phyloP scores from a whole-genome alignment of 208 protist species.

The Trypanosoma caninum region DNA sequence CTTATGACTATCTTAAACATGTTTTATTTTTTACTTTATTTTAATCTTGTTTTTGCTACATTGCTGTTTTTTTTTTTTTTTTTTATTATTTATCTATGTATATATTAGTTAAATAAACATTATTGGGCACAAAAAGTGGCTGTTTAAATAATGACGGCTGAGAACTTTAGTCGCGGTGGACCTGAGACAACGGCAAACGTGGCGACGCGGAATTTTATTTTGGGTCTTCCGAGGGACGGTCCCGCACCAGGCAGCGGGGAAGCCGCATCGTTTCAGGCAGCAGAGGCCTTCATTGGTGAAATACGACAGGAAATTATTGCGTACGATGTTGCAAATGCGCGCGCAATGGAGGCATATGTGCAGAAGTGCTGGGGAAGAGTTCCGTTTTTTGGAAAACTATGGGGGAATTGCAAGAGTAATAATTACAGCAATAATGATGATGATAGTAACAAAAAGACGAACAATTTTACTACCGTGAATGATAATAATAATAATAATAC shows the following conservation, averaged over 20 bases:
- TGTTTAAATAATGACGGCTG: not conserved
- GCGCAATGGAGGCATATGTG: conserved; percentile 70
- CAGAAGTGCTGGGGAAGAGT: conserved; percentile 50
- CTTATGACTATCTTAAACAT: not conserved
- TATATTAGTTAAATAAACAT: not conserved
- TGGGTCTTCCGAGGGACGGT: conserved; percentile 64
- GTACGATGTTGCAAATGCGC: conserved; percentile 82
- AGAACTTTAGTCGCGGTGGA: conserved; percentile 23
- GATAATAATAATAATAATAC: not conserved
- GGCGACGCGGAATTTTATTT: conserved; percentile 65
- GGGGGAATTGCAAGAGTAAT: too few relatives aligned
- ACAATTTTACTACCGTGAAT: not conserved
- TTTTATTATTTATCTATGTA: conserved; percentile 28
- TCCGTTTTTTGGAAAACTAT: conserved; percentile 50
- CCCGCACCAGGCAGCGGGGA: conserved; percentile 48
- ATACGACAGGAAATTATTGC: conserved; percentile 76
- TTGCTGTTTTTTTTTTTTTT: conserved; percentile 3
- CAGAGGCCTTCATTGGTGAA: conserved; percentile 74
- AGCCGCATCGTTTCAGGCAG: conserved; percentile 61
- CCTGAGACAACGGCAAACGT: conserved; percentile 41
- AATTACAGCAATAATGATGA: too few relatives aligned
- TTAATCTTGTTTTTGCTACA: conserved; percentile 11
- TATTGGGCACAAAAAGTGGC: conserved; percentile 4
- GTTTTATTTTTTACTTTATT: conserved; percentile 13
- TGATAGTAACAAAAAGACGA: not conserved